Evolutionary conservation across 169 alveolate species (phyloP), one percentile per base, ranked within the genome.

Genomic region (Cystoisospora suis): DNA sequence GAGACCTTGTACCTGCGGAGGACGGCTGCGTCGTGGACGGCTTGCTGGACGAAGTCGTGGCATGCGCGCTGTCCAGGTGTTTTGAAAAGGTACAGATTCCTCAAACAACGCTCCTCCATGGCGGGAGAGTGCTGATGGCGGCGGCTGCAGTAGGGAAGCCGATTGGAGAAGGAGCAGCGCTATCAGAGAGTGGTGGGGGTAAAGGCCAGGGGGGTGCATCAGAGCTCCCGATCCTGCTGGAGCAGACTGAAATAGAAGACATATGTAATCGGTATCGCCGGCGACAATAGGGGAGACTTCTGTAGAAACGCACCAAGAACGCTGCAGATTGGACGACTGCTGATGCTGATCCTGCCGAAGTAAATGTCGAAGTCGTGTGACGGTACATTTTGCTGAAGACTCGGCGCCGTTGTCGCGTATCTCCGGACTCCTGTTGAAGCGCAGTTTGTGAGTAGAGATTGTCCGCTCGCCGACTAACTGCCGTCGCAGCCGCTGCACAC

Each of bases 1-100:
- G 94, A 17, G 93, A 87, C 38, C 88, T 87, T 53, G 87, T 93
- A 44, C 92, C 90, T 79, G 72, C 77, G 3, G 95, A 93, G 12
- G 95, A 93, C 36, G 95, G 93, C 1, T 75, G 88, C 3, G 93
- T 89, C 23, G 93, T 93, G 53, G 95, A 91, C 61, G 88, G 92
- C 42, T 42, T 93, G 49, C 80, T 93, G 61, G 95, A 93, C 32
- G 95, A 93, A 45, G 88, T 89, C 34, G 87, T 75, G 23, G 92
- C 94, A 4, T 61, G 77, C 12, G 93, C 92, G 12, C 27, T 17
- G 40, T 7, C 36, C 42, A n/a, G 83, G 23, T 72, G 83, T 32
- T 9, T 72, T 9, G 56, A 72, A 5, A n/a, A 38, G 3, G 34
- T 53, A 17, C 83, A 1, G n/a, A 72, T 53, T 12, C 12, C 12